Evolutionary conservation across 192 early-diverging fungal species (phyloP).

Genomic region (Backusella parvicylindrica): DNA sequence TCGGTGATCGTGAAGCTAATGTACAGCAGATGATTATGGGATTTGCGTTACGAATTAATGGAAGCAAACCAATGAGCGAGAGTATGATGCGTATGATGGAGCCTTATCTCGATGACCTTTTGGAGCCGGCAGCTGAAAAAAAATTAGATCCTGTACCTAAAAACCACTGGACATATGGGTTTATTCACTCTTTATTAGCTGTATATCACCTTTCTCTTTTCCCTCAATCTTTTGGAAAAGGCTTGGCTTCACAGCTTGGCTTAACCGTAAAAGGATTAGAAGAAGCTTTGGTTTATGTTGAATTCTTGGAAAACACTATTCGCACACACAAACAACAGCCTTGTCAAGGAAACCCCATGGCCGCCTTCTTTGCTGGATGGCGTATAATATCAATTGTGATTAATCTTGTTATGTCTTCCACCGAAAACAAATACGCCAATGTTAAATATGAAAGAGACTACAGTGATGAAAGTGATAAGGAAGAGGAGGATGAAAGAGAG

Average conservation of each 20-base stretch:
- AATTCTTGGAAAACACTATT: slow-evolving; percentile 17
- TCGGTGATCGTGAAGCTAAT: slow-evolving; percentile 21
- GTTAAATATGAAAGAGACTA: neutral
- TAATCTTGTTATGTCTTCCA: slow-evolving; percentile 20
- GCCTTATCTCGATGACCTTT: slow-evolving; percentile 19
- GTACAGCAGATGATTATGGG: slow-evolving; percentile 23
- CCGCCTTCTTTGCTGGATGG: slow-evolving; percentile 35
- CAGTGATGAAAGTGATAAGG: neutral
- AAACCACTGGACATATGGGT: slow-evolving; percentile 35
- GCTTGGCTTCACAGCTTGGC: slow-evolving; percentile 15
- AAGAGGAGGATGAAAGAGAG: neutral
- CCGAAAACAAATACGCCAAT: slow-evolving; percentile 18
- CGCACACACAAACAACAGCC: neutral
- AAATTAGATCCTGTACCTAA: slow-evolving; percentile 11
- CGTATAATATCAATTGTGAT: slow-evolving; percentile 17
- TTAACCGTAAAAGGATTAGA: slow-evolving; percentile 20
- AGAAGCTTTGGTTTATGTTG: slow-evolving; percentile 28
- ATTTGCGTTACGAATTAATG: slow-evolving; percentile 15
- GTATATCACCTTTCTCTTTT: slow-evolving; percentile 29
- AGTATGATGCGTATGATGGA: slow-evolving; percentile 32
- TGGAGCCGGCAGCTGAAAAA: slow-evolving; percentile 14
- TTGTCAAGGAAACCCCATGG: slow-evolving; percentile 18
- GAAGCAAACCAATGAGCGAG: neutral
- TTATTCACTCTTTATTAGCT: slow-evolving; percentile 25
- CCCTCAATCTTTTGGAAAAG: slow-evolving; percentile 27